These are phyloP conservation scores for Fusarium sarcochroum DNA, from an alignment of 2,329 filamentous ascomycete genomes.

Conservation along the genomic window DNA sequence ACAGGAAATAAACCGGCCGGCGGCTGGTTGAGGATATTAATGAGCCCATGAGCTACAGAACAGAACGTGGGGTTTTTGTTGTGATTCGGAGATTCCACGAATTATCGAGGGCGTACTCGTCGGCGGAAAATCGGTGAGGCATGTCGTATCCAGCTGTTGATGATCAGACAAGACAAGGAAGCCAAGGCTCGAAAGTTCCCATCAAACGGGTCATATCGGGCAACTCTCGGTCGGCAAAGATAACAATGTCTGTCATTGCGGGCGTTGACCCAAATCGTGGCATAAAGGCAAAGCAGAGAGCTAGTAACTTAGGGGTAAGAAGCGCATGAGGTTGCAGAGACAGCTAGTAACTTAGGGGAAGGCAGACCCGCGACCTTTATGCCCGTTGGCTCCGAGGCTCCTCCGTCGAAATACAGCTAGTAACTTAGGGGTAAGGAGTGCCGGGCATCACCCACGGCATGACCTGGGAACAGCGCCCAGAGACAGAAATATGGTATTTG, in stretches of 20 bases:
- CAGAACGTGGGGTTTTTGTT: slow-evolving; percentile 11
- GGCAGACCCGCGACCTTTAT: slow-evolving; percentile 46
- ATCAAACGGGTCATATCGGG: slow-evolving; percentile 16
- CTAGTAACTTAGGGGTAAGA: slow-evolving; percentile 45
- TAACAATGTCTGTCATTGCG: slow-evolving; percentile 31
- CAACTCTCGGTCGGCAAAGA: slow-evolving; percentile 10
- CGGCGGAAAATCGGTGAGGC: slow-evolving; percentile 22
- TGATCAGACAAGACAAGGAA: too few relatives aligned
- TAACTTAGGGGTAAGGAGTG: slow-evolving; percentile 48
- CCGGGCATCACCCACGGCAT: slow-evolving; percentile 35
- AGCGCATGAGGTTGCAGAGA: slow-evolving; percentile 36
- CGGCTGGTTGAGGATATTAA: not conserved
- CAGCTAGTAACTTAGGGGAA: slow-evolving; percentile 47
- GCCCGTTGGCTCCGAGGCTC: slow-evolving; percentile 41
- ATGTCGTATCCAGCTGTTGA: not conserved
- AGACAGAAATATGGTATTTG: slow-evolving; percentile 10
- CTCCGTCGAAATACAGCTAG: slow-evolving; percentile 42
- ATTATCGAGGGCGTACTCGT: not conserved
- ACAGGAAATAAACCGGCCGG: slow-evolving; percentile 35
- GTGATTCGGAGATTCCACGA: slow-evolving; percentile 1
- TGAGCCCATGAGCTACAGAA: not conserved
- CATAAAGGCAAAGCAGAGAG: slow-evolving; percentile 17
- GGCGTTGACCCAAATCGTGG: slow-evolving; percentile 36
- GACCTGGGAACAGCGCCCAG: slow-evolving; percentile 19
- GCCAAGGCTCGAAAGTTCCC: slow-evolving; percentile 7